Base-by-base conservation (phyloP, 768 basidiomycete species). In the Cubamyces lactineus region DNA sequence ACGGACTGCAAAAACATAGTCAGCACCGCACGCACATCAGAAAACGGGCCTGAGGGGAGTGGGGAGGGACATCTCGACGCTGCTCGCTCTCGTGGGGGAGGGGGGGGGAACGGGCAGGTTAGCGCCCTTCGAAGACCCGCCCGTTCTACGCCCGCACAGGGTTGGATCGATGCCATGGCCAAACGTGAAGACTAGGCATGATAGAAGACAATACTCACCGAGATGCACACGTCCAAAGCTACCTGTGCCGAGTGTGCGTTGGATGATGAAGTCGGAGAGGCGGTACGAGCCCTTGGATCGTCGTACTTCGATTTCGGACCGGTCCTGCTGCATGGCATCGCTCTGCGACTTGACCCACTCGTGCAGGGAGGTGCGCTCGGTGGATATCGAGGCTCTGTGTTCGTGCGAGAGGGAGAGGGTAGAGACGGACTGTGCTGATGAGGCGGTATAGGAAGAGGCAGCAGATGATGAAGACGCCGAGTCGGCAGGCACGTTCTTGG, bases 221-320 rank as follows among this genome's bases (percentile, higher is more conserved):
- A 94, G 79, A 75, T 94, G 92, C 0, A 99, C 97, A n/a, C 95
- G 85, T 1, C 97, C 97, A 74, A 99, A 98, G 71, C 94, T 97
- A 0, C 97, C 97, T 1, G 95, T 98, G 0, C 97, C 96, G 53
- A 94, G 74, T 15, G 91, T 94, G 26, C 92, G 80, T 67, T 91
- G 87, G 64, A 94, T 87, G 65, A 86, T 83, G 66, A 94, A 94
- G 71, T 94, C 92, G 45, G 79, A 67, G 21, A 94, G 81, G 28
- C 84, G 82, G 74, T 93, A 94, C 17, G 80, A 81, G 24, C 86
- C 89, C 67, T 85, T 87, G 15, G 82, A 81, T 59, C 86, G 75
- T 45, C 79, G 76, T 19, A 75, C 67, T 48, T 77, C 72, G 24
- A 75, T 71, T 15, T 65, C 68, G 15, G 59, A 23, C 24, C 74